Evolutionary conservation across 164 flowering plant species (phyloP).

Genomic region (Annona squamosa): DNA sequence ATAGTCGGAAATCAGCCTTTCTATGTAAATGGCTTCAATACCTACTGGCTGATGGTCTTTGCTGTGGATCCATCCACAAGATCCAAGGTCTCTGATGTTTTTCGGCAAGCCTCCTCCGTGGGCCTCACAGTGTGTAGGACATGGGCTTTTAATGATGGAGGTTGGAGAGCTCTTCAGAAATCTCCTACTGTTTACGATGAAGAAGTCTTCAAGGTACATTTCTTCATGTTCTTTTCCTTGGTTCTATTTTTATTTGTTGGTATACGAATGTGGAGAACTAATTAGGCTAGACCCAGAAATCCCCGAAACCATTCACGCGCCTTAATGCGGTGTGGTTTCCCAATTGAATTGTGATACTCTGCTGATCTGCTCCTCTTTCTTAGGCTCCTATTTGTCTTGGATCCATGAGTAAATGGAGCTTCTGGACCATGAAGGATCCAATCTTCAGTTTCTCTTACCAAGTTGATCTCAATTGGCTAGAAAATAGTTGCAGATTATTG

Average conservation of each 20-base stretch:
- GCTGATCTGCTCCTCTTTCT: too few relatives aligned
- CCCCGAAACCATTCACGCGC: too few relatives aligned
- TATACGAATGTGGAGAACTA: neutral
- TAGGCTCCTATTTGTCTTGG: too few relatives aligned
- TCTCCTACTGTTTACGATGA: constrained; percentile 85
- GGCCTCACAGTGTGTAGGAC: constrained; percentile 89
- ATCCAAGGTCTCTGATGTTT: constrained; percentile 71
- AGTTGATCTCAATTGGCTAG: neutral
- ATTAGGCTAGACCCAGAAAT: too few relatives aligned
- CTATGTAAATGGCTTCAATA: constrained; percentile 86
- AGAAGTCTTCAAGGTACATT: constrained; percentile 72
- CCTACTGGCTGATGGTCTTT: constrained; percentile 91
- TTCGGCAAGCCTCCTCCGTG: constrained; percentile 72
- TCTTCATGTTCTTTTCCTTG: neutral
- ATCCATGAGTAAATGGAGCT: too few relatives aligned
- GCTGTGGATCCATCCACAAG: constrained; percentile 78
- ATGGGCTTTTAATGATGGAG: constrained; percentile 97
- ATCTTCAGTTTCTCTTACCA: too few relatives aligned
- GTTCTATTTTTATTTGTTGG: neutral
- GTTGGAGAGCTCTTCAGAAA: constrained; percentile 90
- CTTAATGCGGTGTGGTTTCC: too few relatives aligned
- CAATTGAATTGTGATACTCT: too few relatives aligned
- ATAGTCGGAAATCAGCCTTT: constrained; percentile 53
- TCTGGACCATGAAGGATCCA: too few relatives aligned
- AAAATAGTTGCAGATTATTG: neutral